phyloP scores from a whole-genome alignment of 257 asterid species.

The Phtheirospermum japonicum region DNA sequence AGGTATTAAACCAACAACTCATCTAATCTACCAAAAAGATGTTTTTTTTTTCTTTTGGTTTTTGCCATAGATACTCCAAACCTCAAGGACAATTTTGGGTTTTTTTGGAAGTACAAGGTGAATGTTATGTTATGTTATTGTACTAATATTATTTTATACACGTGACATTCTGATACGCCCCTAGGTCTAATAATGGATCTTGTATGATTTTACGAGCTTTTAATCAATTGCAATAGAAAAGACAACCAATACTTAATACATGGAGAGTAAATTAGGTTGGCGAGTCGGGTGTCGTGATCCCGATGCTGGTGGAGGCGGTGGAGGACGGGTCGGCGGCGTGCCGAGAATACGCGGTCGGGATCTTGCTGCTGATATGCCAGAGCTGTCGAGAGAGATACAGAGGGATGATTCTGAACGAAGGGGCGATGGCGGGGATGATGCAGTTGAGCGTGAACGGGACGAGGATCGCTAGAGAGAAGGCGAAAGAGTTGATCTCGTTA shows the following conservation, averaged over 20 bases:
- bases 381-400: slow-evolving; percentile 62
- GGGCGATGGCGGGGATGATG: slow-evolving; percentile 72
- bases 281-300: slow-evolving; percentile 43
- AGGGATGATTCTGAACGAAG: slow-evolving; percentile 70
- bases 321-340: slow-evolving; percentile 68
- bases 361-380: slow-evolving; percentile 47
- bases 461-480: slow-evolving; percentile 54
- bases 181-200: no score
- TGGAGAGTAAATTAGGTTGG: slow-evolving; percentile 52
- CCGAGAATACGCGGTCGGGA: slow-evolving; percentile 66
- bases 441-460: slow-evolving; percentile 80
- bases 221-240: no score
- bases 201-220: no score
- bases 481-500: slow-evolving; percentile 60
- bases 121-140: no score
- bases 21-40: background rate
- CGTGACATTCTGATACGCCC: no score
- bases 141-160: no score
- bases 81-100: no score
- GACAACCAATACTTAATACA: no score
- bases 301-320: slow-evolving; percentile 62
- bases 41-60: no score
- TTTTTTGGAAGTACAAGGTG: no score
- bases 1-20: slow-evolving; percentile 30
- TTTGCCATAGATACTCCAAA: no score